Evolutionary conservation across 73 alveolate species (phyloP).

Genomic region (Halteria grandinella): DNA sequence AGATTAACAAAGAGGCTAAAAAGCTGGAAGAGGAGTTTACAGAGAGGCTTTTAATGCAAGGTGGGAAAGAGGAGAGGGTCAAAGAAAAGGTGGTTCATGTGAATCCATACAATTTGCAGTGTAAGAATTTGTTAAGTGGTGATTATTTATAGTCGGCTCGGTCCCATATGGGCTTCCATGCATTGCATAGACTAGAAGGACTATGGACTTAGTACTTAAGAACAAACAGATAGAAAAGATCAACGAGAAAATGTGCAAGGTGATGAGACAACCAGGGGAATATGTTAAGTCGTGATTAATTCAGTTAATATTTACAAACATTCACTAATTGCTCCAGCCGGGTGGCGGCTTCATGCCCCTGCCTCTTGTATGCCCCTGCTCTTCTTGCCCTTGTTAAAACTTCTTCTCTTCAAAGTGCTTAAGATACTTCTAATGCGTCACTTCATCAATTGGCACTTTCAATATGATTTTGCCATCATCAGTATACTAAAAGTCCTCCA

Average conservation of each 20-base stretch:
- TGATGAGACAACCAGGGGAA: constrained; percentile 11
- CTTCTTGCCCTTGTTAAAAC: constrained; percentile 4
- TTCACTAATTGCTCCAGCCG: neutral
- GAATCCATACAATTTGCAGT: neutral
- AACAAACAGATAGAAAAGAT: constrained; percentile 23
- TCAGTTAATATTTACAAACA: neutral
- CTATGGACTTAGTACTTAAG: constrained; percentile 9
- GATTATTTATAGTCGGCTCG: no score
- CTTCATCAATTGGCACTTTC: constrained; percentile 53
- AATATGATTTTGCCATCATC: constrained; percentile 42
- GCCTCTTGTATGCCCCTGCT: constrained; percentile 3
- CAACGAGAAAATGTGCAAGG: constrained; percentile 25
- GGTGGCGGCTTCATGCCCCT: constrained; percentile 34
- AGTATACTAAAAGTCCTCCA: constrained; percentile 34
- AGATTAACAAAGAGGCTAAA: constrained; percentile 14
- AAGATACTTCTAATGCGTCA: constrained; percentile 28
- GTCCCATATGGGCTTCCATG: constrained; percentile 58
- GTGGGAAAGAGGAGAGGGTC: neutral
- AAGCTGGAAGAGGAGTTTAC: no score
- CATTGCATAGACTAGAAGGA: constrained; percentile 52
- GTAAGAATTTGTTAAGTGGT: neutral
- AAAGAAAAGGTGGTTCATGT: neutral
- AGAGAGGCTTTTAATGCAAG: no score
- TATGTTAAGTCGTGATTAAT: neutral
- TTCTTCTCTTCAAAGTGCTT: constrained; percentile 42